phyloP scores from a whole-genome alignment of 2,329 filamentous ascomycete genomes.

The Microdochium bolleyi region DNA sequence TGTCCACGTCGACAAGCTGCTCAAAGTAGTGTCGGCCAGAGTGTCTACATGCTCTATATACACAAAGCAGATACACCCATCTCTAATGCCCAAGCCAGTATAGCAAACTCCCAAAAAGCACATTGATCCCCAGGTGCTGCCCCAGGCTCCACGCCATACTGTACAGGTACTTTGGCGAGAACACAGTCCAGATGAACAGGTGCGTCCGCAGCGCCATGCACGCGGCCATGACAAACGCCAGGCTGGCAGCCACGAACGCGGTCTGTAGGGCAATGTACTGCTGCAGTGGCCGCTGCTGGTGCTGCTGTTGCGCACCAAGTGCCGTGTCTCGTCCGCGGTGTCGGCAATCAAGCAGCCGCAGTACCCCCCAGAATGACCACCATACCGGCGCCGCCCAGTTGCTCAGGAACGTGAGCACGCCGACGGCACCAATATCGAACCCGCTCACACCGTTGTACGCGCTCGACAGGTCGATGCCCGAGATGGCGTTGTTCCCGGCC shows the following conservation, averaged over 20 bases:
- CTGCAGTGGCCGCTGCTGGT: conserved; percentile 20
- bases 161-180: conserved; percentile 94
- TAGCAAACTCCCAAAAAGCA: conserved; percentile 51
- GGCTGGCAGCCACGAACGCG: conserved; percentile 56
- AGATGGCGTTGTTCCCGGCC: conserved; percentile 90
- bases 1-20: too few relatives aligned
- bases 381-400: conserved; percentile 92
- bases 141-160: conserved; percentile 80
- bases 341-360: conserved; percentile 42
- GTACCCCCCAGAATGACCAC: conserved; percentile 64
- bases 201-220: conserved; percentile 80
- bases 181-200: conserved; percentile 97
- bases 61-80: background rate
- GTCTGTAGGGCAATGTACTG: conserved; percentile 59
- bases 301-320: conserved; percentile 3
- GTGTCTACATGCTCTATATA: too few relatives aligned
- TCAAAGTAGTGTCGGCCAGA: too few relatives aligned
- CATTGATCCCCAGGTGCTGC: conserved; percentile 70
- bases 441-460: conserved; percentile 85
- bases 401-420: conserved; percentile 72
- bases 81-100: conserved; percentile 38
- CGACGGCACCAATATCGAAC: conserved; percentile 78
- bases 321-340: conserved; percentile 6
- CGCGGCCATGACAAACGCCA: conserved; percentile 76
- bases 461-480: conserved; percentile 87